A percentile compares a stretch with the other conserved stretches of the same genome.
phyloP scores from a whole-genome alignment of 768 basidiomycete genomes.

The Amanita pseudoporphyria region DNA sequence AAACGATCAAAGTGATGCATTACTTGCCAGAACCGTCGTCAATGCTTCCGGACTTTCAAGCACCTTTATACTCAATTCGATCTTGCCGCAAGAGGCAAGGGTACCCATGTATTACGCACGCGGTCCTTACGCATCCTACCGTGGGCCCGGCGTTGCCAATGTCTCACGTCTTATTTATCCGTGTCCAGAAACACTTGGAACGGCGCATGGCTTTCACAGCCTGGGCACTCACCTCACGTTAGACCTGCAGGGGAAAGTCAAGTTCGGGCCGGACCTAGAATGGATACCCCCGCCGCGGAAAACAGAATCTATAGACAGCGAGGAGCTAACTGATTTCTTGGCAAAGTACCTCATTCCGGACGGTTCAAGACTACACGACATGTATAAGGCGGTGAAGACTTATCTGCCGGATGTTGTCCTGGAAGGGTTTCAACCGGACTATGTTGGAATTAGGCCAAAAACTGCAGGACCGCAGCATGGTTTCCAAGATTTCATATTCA shows the following conservation, averaged over 20 bases:
- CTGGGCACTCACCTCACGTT: constrained; percentile 90
- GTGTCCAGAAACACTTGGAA: constrained; percentile 59
- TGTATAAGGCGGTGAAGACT: constrained; percentile 59
- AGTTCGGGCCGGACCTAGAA: constrained; percentile 91
- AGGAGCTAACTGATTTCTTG: constrained; percentile 71
- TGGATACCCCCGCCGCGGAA: constrained; percentile 56
- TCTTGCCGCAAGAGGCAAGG: constrained; percentile 45
- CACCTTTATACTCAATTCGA: constrained; percentile 58
- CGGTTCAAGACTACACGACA: constrained; percentile 49
- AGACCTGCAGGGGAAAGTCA: constrained; percentile 74
- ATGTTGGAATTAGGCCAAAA: constrained; percentile 83
- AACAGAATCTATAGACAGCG: constrained; percentile 10
- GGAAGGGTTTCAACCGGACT: constrained; percentile 68
- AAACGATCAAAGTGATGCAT: constrained; percentile 38
- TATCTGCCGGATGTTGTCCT: constrained; percentile 60
- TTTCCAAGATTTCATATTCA: constrained; percentile 80
- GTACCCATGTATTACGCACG: constrained; percentile 74
- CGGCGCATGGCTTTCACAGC: constrained; percentile 63
- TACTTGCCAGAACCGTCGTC: constrained; percentile 68
- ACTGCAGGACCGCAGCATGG: constrained; percentile 62
- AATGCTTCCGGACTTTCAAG: constrained; percentile 77
- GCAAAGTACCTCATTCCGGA: constrained; percentile 50
- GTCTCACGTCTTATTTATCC: constrained; percentile 85
- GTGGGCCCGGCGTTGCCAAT: constrained; percentile 60
- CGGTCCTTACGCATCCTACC: constrained; percentile 85